Percentiles rank a stretch among this genome's conserved stretches.
phyloP scores from a whole-genome alignment of 352 stramenopile species.

The Phytophthora pluvialis region DNA sequence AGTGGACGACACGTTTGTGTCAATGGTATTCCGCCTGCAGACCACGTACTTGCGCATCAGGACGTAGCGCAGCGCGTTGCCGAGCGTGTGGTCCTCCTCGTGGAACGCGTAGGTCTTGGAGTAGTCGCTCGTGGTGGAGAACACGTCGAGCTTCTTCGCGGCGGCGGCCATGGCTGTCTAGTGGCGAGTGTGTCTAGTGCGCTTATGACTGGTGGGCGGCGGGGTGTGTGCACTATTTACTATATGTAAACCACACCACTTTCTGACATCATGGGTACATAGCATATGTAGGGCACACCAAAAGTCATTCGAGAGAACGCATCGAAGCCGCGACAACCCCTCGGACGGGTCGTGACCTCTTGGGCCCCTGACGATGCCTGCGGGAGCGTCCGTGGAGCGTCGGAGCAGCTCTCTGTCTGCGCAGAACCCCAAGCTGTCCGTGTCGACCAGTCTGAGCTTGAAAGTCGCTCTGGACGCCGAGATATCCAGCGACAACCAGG shows the following conservation, averaged over 20 bases:
- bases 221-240: not conserved
- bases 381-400: constrained; percentile 18
- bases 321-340: constrained; percentile 7
- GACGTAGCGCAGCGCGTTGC: constrained; percentile 92
- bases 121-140: constrained; percentile 79
- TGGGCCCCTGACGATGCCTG: constrained; percentile 34
- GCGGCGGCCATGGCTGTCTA: constrained; percentile 31
- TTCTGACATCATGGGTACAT: too few relatives aligned
- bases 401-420: constrained; percentile 1
- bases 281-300: constrained; percentile 8
- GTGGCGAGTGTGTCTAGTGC: constrained; percentile 2
- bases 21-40: not conserved
- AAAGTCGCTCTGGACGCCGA: constrained; percentile 7
- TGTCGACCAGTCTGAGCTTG: not conserved
- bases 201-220: constrained; percentile 27
- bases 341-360: constrained; percentile 18
- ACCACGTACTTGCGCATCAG: constrained; percentile 90
- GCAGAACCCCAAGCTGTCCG: constrained; percentile 5
- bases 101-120: constrained; percentile 91
- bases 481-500: constrained; percentile 27
- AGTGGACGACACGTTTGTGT: not conserved
- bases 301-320: constrained; percentile 12
- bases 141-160: constrained; percentile 83
- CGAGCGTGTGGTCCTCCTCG: constrained; percentile 91
- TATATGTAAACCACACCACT: too few relatives aligned